A percentile compares a stretch with the other conserved stretches of the same genome.
phyloP scores from a whole-genome alignment of 2,329 filamentous ascomycete genomes.

The Pyricularia pennisetigena region DNA sequence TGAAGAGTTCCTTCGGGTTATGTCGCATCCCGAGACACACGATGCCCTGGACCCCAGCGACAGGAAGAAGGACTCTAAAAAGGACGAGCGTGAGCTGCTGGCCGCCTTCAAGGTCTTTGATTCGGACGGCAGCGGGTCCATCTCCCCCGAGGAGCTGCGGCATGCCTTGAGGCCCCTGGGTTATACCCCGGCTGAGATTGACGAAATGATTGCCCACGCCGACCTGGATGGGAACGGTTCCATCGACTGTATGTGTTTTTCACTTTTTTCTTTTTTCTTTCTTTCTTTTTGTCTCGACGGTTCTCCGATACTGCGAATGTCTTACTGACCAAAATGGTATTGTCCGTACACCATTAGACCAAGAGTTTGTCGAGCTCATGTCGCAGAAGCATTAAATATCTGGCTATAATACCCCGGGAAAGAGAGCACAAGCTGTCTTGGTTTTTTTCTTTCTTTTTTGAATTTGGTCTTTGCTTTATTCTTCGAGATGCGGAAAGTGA shows the following conservation, averaged over 20 bases:
- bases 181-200: slow-evolving; percentile 52
- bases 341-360: neutral
- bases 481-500: neutral
- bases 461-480: neutral
- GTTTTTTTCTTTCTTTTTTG: neutral
- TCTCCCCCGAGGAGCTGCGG: slow-evolving; percentile 51
- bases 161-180: slow-evolving; percentile 56
- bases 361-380: slow-evolving; percentile 5
- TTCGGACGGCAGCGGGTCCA: slow-evolving; percentile 55
- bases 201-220: slow-evolving; percentile 56
- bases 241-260: slow-evolving; percentile 45
- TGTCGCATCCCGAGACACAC: slow-evolving; percentile 52
- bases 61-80: neutral
- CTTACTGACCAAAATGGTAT: neutral
- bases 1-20: slow-evolving; percentile 55
- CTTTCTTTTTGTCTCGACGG: neutral
- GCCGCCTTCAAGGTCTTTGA: slow-evolving; percentile 59
- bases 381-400: slow-evolving; percentile 1
- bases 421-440: neutral
- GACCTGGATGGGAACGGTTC: slow-evolving; percentile 54
- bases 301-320: neutral
- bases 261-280: neutral
- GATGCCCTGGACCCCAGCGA: slow-evolving; percentile 22
- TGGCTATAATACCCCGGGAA: neutral
- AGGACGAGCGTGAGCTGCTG: slow-evolving; percentile 45